These are phyloP conservation scores for Malassezia arunalokei DNA, from an alignment of 1,284 basidiomycete species.

Conservation along the genomic window DNA sequence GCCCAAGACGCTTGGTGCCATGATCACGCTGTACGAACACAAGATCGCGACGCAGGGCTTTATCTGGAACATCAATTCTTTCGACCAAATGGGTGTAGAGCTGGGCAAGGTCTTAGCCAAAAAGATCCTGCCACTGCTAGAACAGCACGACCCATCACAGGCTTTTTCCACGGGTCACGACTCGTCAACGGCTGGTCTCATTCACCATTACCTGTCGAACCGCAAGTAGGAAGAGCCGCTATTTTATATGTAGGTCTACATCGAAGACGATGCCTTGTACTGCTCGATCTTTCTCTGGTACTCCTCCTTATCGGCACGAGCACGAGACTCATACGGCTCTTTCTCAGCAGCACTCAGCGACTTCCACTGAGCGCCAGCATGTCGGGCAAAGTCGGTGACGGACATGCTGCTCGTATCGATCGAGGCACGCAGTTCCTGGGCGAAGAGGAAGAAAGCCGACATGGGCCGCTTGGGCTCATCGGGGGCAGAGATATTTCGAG, in stretches of 20 bases:
- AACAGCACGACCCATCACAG: conserved; percentile 56
- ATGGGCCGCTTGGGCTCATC: conserved; percentile 32
- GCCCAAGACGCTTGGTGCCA: conserved; percentile 72
- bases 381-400: conserved; percentile 23
- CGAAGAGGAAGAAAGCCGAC: conserved; percentile 33
- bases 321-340: conserved; percentile 25
- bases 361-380: conserved; percentile 29
- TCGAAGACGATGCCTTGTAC: conserved; percentile 14
- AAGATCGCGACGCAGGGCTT: conserved; percentile 97
- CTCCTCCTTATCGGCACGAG: conserved; percentile 20
- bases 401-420: conserved; percentile 13
- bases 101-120: conserved; percentile 90
- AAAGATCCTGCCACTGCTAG: conserved; percentile 79
- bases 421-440: conserved; percentile 26
- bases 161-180: conserved; percentile 65
- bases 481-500: conserved; percentile 27
- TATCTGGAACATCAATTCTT: conserved; percentile 97
- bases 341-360: conserved; percentile 23
- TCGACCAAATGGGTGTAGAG: conserved; percentile 53
- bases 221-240: conserved; percentile 15
- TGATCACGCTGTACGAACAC: conserved; percentile 91
- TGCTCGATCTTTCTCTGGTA: conserved; percentile 26
- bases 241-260: neutral
- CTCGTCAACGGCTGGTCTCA: conserved; percentile 52
- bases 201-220: conserved; percentile 36